Evolutionary conservation across 108 stramenopile species (phyloP).

Genomic region (Stephanodiscus triporus): DNA sequence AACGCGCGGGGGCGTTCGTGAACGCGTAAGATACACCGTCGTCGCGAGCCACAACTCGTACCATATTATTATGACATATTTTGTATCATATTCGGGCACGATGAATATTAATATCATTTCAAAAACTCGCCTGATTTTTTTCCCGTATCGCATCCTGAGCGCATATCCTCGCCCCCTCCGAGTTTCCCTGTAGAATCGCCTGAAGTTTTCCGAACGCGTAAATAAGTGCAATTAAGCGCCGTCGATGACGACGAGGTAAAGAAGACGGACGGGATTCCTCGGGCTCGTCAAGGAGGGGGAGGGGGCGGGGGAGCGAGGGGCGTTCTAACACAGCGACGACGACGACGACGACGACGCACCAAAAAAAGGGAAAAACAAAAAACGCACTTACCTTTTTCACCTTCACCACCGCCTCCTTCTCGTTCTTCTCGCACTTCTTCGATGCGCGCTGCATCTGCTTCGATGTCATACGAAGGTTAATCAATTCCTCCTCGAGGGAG

Average conservation of each 20-base stretch:
- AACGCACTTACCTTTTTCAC: constrained; percentile 82
- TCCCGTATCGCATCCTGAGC: constrained; percentile 98
- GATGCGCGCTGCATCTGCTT: constrained; percentile 95
- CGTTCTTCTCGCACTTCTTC: constrained; percentile 97
- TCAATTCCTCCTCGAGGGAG: constrained; percentile 91
- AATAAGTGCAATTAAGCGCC: no score
- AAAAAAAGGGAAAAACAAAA: no score
- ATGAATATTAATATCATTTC: not conserved
- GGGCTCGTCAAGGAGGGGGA: no score
- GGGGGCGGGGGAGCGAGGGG: no score
- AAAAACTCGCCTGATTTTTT: constrained; percentile 91
- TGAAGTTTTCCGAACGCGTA: no score
- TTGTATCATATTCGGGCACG: no score
- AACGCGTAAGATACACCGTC: no score
- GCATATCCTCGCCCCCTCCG: constrained; percentile 96
- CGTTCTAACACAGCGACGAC: no score
- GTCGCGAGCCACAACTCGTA: no score
- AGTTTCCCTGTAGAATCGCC: constrained; percentile 90
- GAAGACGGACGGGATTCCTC: no score
- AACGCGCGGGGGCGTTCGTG: not conserved
- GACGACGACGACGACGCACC: not conserved
- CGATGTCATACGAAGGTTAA: constrained; percentile 93
- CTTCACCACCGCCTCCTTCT: constrained; percentile 86
- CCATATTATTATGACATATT: no score
- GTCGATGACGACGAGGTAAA: no score